A percentile compares a stretch with the other conserved stretches of the same genome.
Conservation (phyloP, 495 filamentous ascomycete genomes). For the Penicillium canescens region DNA sequence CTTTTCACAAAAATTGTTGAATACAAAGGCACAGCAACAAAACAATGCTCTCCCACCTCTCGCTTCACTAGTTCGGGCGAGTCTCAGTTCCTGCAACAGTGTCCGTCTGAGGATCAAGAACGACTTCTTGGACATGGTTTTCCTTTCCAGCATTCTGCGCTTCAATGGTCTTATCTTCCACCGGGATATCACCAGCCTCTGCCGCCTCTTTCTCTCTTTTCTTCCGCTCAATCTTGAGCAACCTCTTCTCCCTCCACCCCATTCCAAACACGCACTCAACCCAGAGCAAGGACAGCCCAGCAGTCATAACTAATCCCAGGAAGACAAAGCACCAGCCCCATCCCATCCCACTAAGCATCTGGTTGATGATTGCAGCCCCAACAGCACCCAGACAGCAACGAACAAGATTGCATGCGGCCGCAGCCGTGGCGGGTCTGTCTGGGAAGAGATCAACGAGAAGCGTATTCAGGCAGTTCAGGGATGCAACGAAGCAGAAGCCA, state of each 20-base stretch:
- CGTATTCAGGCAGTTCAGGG: slow-evolving; percentile 38
- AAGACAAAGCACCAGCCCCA: slow-evolving; percentile 64
- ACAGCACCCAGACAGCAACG: slow-evolving; percentile 64
- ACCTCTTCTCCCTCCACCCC: slow-evolving; percentile 40
- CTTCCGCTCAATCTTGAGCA: slow-evolving; percentile 13
- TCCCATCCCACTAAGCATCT: slow-evolving; percentile 62
- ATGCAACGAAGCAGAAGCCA: slow-evolving; percentile 51
- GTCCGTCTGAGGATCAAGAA: not conserved
- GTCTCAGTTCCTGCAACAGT: not conserved
- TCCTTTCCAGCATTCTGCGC: not conserved
- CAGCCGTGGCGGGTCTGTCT: slow-evolving; percentile 55
- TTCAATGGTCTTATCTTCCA: not conserved
- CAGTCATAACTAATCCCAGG: slow-evolving; percentile 31
- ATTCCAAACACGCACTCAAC: slow-evolving; percentile 36
- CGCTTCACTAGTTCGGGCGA: not conserved
- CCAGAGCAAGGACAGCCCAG: slow-evolving; percentile 29
- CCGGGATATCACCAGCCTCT: not conserved
- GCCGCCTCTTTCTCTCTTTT: slow-evolving; percentile 11
- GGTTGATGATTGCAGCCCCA: slow-evolving; percentile 57
- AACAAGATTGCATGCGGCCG: slow-evolving; percentile 67
- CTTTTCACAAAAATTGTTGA: no score
- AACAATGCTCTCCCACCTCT: not conserved
- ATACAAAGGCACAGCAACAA: no score
- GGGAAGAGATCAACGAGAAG: slow-evolving; percentile 66
- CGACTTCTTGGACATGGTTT: not conserved